Evolutionary conservation across 345 rosid genomes (phyloP).

Genomic region (Ceriops tagal): DNA sequence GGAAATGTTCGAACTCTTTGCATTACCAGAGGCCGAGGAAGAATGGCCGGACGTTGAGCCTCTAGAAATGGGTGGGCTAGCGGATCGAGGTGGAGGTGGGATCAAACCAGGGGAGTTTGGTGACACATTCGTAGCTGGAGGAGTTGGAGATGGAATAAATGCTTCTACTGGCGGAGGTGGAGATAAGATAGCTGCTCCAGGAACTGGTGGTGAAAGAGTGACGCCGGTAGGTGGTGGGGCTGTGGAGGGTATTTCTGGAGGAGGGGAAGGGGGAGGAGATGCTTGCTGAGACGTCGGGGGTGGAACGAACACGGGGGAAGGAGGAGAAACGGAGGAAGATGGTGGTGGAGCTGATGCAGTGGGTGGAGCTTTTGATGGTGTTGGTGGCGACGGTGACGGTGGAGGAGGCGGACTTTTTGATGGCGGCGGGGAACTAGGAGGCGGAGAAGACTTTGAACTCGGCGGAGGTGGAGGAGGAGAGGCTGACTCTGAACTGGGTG

Average conservation of each 20-base stretch:
- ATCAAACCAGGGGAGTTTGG: background rate
- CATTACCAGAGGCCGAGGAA: background rate
- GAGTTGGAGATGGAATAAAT: slow-evolving; percentile 8
- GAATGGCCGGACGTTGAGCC: slow-evolving; percentile 14
- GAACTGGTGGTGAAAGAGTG: slow-evolving; percentile 9
- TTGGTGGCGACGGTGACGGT: slow-evolving; percentile 1
- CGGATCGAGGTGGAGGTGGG: slow-evolving; percentile 12
- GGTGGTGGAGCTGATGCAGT: slow-evolving; percentile 14
- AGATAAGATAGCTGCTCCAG: background rate
- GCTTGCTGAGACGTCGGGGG: slow-evolving; percentile 10
- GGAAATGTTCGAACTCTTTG: background rate
- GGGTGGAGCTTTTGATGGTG: slow-evolving; percentile 4
- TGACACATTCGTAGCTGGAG: slow-evolving; percentile 13
- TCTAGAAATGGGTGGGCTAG: slow-evolving; percentile 3
- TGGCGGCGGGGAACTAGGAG: slow-evolving; percentile 13
- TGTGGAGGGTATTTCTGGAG: background rate
- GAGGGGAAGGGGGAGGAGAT: slow-evolving; percentile 10
- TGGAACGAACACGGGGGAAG: slow-evolving; percentile 18
- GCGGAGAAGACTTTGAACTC: background rate
- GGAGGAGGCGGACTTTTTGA: background rate
- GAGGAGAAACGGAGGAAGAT: slow-evolving; percentile 24
- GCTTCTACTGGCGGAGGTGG: slow-evolving; percentile 7
- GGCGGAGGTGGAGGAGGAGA: slow-evolving; percentile 3
- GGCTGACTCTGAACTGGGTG: background rate
- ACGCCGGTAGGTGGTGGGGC: slow-evolving; percentile 8